Percentiles rank a stretch among this genome's conserved stretches.
These are phyloP conservation scores for Setomelanomma holmii DNA, from an alignment of 2,329 filamentous ascomycete genomes.

Conservation along the genomic window DNA sequence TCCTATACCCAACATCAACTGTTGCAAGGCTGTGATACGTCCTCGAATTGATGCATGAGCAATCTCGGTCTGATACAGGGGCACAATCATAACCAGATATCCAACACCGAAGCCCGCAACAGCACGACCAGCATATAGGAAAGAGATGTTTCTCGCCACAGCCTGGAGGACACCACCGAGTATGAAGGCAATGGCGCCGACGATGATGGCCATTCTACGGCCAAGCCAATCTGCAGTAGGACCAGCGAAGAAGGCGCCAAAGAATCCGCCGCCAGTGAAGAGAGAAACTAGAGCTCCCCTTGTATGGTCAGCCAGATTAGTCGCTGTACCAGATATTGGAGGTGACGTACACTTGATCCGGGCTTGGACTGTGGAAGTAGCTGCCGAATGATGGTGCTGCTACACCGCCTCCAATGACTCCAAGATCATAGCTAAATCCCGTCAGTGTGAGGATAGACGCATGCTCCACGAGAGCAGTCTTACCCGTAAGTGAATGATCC, in stretches of 20 bases:
- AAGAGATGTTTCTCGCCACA: conserved; percentile 63
- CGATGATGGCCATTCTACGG: conserved; percentile 71
- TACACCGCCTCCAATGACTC: conserved; percentile 64
- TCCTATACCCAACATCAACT: conserved; percentile 80
- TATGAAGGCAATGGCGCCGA: conserved; percentile 72
- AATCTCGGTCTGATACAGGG: conserved; percentile 79
- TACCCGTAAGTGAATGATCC: conserved; percentile 52
- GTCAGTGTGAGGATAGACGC: neutral
- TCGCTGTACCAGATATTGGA: neutral
- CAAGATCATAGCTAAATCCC: conserved; percentile 56
- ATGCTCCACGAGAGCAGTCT: too few species aligned
- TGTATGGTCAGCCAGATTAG: neutral
- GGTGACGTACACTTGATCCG: neutral
- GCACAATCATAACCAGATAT: conserved; percentile 62
- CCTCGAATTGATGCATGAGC: conserved; percentile 78
- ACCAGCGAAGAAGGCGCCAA: conserved; percentile 70
- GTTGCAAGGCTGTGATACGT: conserved; percentile 73
- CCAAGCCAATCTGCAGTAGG: conserved; percentile 68
- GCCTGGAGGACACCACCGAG: conserved; percentile 76
- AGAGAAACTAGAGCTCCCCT: conserved; percentile 75
- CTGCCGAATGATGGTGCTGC: conserved; percentile 46
- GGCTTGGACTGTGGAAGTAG: conserved; percentile 38
- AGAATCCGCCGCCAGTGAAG: conserved; percentile 76
- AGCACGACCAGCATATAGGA: conserved; percentile 71
- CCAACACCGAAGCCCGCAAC: conserved; percentile 67